Evolutionary conservation across 768 basidiomycete species (phyloP), one percentile per base, ranked within the genome.

Genomic region (Mycena galericulata): DNA sequence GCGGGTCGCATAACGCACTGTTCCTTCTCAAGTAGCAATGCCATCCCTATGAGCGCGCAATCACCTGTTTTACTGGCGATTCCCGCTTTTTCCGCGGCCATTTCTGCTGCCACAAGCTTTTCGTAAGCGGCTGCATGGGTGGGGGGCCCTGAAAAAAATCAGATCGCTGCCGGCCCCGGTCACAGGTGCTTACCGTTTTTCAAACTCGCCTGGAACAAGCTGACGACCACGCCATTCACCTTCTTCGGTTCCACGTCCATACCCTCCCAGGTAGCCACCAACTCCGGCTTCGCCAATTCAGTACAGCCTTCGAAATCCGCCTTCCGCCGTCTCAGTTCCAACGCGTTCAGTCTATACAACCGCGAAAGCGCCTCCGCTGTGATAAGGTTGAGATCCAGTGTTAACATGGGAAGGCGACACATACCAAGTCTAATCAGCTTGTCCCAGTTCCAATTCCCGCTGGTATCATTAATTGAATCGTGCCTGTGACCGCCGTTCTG

Each of bases 401-500:
- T 17, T 7, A 4, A 36, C 14, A 15, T 32, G 2, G 6, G 8
- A 17, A 14, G 4, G 3, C 0, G 14, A 0, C n/a, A 20, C 49
- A 7, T 53, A 50, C 59, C 8, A 2, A 61, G 24, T 10, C 1
- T 9, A 11, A 62, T 32, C 61, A 54, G n/a, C 29, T 74, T 75
- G 15, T 40, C 62, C 51, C 54, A 73, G 34, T 71, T 72, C 67
- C 70, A 72, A 15, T 58, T n/a, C 0, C 18, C 45, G 18, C 63
- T 43, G 2, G 59, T 40, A n/a, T 65, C 69, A 11, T 69, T 47
- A 4, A 73, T 29, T 4, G 51, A 27, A 38, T 74, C 72, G 24
- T 68, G 72, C 4, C 72, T 36, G 53, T 74, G 62, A 1, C 73
- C 73, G 2, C 11, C 32, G 34, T 73, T 74, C 66, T 62, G 56